Evolutionary conservation across 305 asterid genomes (phyloP).

Genomic region (Ilex paraguariensis): DNA sequence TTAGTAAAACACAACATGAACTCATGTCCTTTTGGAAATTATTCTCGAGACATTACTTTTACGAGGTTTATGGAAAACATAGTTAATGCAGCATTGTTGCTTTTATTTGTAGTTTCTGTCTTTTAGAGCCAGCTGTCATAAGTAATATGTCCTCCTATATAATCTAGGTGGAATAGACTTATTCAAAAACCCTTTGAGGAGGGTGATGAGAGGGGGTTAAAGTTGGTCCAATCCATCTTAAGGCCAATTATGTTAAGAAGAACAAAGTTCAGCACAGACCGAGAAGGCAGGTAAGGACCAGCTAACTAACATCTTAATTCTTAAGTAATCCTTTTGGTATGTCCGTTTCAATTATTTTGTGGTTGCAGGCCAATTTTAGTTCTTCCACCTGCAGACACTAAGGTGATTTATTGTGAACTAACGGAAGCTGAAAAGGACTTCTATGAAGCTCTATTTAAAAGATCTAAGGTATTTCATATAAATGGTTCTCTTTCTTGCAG

Average conservation of each 20-base stretch:
- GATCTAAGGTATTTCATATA: constrained; percentile 68
- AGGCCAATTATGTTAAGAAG: constrained; percentile 92
- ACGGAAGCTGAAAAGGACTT: constrained; percentile 89
- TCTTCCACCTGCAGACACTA: constrained; percentile 90
- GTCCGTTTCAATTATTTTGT: constrained; percentile 3
- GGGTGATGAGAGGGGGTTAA: constrained; percentile 92
- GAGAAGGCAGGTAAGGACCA: constrained; percentile 74
- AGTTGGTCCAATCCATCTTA: constrained; percentile 79
- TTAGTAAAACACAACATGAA: too few species aligned
- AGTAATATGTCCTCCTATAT: constrained; percentile 7
- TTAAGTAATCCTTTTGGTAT: not conserved
- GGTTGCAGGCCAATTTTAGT: constrained; percentile 79
- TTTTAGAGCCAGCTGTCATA: not conserved
- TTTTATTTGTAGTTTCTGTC: too few species aligned
- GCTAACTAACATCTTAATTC: constrained; percentile 4
- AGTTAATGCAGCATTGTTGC: too few species aligned
- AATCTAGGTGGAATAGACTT: constrained; percentile 89
- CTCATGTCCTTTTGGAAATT: too few species aligned
- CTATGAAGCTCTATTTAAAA: constrained; percentile 87
- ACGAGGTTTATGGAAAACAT: too few species aligned
- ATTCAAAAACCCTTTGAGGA: constrained; percentile 97
- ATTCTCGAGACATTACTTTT: too few species aligned
- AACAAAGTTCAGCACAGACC: constrained; percentile 85
- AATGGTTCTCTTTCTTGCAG: constrained; percentile 1
- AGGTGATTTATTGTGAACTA: constrained; percentile 79